phyloP scores from a whole-genome alignment of 495 filamentous ascomycete species.

The Cercophora sp. region DNA sequence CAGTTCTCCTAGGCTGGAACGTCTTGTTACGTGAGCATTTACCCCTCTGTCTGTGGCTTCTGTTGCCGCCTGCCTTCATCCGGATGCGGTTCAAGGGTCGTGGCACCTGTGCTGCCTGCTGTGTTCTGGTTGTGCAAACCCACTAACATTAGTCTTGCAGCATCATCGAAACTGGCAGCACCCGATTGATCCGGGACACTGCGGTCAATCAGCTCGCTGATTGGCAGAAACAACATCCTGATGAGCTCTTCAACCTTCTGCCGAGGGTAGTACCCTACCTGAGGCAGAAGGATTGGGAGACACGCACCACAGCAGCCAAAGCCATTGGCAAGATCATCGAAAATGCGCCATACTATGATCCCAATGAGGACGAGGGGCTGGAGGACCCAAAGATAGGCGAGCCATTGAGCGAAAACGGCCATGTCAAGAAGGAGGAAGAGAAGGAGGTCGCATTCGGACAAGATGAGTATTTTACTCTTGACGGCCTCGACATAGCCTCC shows the following conservation, averaged over 20 bases:
- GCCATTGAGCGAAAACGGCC: slow-evolving; percentile 24
- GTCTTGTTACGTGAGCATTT: slow-evolving; percentile 82
- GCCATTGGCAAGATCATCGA: slow-evolving; percentile 89
- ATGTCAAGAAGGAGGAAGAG: slow-evolving; percentile 51
- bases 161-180: slow-evolving; percentile 93
- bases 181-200: slow-evolving; percentile 88
- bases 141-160: slow-evolving; percentile 46
- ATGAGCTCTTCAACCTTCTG: slow-evolving; percentile 95
- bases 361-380: slow-evolving; percentile 58
- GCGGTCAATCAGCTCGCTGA: slow-evolving; percentile 94
- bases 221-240: slow-evolving; percentile 94
- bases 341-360: slow-evolving; percentile 83
- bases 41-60: no score
- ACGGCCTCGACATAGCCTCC: slow-evolving; percentile 68
- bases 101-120: slow-evolving; percentile 2
- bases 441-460: slow-evolving; percentile 29
- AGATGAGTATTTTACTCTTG: slow-evolving; percentile 64
- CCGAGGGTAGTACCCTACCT: slow-evolving; percentile 92
- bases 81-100: not conserved
- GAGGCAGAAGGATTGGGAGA: slow-evolving; percentile 92
- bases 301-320: slow-evolving; percentile 82
- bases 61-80: not conserved
- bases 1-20: slow-evolving; percentile 64
- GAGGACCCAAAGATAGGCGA: slow-evolving; percentile 50
- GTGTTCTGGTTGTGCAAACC: not conserved